Evolutionary conservation across 202 grass and related monocot species (phyloP), one percentile per base, ranked within the genome.

Genomic region (Carex sylvatica): DNA sequence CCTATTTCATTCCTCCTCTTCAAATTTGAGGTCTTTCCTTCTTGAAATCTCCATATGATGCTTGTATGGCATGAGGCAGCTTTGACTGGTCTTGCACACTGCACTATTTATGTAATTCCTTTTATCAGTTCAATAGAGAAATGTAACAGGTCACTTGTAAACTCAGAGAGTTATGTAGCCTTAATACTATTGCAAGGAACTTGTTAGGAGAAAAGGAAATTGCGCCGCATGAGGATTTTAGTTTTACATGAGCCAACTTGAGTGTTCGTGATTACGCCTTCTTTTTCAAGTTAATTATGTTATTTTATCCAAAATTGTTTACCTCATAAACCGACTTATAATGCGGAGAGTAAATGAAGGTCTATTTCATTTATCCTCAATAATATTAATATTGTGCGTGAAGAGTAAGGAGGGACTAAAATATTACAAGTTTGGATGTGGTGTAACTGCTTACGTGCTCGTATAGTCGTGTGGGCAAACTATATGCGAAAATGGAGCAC

Each of bases 61-160:
- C 73, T 77, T 77, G 51, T 77, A 36, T 77, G 26, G 49, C 26
- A 55, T 76, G 72, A 76, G 72, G 49, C 15, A 33, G 49, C 49
- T 76, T 44, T 56, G 24, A 26, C 3, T 73, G 20, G 31, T 70
- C 19, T 18, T 1, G 15, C 26, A 55, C 71, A 75, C 24, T 55
- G 23, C 49, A 9, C 72, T 20, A 20, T 77, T 59, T 31, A 77
- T 59, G 15, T 38, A 35, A 35, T 77, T 38, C 7, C 16, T 59
- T 59, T 16, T 70, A 8, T 70, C 18, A 22, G n/a, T 16, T 55
- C 15, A 55, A 70, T 33, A 55, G 72, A 75, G 49, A 33, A 75
- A 54, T n/a, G 71, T 74, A 53, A 33, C 72, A 56, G 30, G 58
- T 77, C 55, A 18, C 74, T 76, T 77, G 28, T 35, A 38, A 20